Evolutionary conservation across 805 yeast species (phyloP).

Genomic region (Ogataea degrootiae): DNA sequence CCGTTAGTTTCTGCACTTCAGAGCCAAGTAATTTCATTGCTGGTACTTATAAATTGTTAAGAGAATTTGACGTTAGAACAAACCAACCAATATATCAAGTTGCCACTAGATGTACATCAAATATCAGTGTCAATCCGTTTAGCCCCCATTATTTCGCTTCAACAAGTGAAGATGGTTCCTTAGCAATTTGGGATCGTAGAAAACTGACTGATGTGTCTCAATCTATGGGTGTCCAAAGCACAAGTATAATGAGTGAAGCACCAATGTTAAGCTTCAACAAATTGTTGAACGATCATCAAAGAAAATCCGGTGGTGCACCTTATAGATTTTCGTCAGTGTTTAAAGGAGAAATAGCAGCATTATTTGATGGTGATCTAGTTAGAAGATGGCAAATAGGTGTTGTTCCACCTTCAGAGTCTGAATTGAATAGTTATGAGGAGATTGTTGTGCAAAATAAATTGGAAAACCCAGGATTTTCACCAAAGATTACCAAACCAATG

Average conservation of each 20-base stretch:
- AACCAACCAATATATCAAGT: slow-evolving; percentile 66
- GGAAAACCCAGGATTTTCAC: slow-evolving; percentile 14
- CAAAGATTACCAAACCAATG: slow-evolving; percentile 21
- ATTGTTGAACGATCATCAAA: slow-evolving; percentile 52
- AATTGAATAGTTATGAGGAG: slow-evolving; percentile 19
- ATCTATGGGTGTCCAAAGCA: slow-evolving; percentile 6
- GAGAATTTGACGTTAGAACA: slow-evolving; percentile 72
- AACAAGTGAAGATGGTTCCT: slow-evolving; percentile 76
- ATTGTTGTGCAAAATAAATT: slow-evolving; percentile 11
- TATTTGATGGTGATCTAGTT: slow-evolving; percentile 71
- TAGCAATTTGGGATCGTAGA: slow-evolving; percentile 79
- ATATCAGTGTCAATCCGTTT: slow-evolving; percentile 65
- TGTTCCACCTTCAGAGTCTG: slow-evolving; percentile 36
- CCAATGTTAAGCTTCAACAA: slow-evolving; percentile 60
- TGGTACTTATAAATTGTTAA: slow-evolving; percentile 70
- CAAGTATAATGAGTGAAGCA: slow-evolving; percentile 35
- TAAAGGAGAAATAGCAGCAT: slow-evolving; percentile 70
- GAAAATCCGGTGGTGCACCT: slow-evolving; percentile 59
- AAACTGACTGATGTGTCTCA: slow-evolving; percentile 34
- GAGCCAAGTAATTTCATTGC: slow-evolving; percentile 52
- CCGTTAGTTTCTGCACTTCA: slow-evolving; percentile 62
- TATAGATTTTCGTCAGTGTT: slow-evolving; percentile 63
- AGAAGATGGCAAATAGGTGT: slow-evolving; percentile 77
- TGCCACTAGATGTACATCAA: slow-evolving; percentile 68
- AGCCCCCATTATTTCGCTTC: slow-evolving; percentile 66